These are phyloP conservation scores for Pleurotus tuber-regium DNA, from an alignment of 768 basidiomycete species.

Conservation along the genomic window DNA sequence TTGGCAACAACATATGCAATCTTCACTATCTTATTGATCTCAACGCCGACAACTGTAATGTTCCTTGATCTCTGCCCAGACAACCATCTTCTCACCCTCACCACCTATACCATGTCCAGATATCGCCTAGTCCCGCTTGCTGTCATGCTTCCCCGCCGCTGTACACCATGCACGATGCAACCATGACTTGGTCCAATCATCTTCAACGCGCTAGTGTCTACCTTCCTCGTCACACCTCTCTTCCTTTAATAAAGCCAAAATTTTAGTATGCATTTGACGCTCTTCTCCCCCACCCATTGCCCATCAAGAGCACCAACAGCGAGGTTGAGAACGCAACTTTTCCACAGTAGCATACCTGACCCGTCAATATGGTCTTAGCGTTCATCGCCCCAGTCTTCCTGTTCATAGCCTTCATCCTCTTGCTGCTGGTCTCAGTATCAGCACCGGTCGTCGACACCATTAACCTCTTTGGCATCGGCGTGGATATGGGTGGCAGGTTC, in stretches of 20 bases:
- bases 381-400: conserved; percentile 39
- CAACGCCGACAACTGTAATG: not conserved
- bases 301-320: conserved; percentile 3
- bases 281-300: conserved; percentile 7
- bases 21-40: too few species aligned
- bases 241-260: not conserved
- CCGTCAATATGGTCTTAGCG: conserved; percentile 25
- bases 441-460: conserved; percentile 56
- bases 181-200: conserved; percentile 9
- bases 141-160: not conserved
- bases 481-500: conserved; percentile 29
- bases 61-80: too few species aligned
- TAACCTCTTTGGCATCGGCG: conserved; percentile 50
- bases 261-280: conserved; percentile 12
- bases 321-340: too few species aligned
- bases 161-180: not conserved
- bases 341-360: conserved; percentile 4
- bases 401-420: conserved; percentile 54
- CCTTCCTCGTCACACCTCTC: not conserved
- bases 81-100: too few species aligned
- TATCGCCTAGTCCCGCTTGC: not conserved
- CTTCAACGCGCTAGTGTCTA: not conserved
- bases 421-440: conserved; percentile 62
- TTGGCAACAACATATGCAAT: not conserved
- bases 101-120: not conserved